phyloP scores from a whole-genome alignment of 345 rosid species.

The Abelmoschus esculentus region DNA sequence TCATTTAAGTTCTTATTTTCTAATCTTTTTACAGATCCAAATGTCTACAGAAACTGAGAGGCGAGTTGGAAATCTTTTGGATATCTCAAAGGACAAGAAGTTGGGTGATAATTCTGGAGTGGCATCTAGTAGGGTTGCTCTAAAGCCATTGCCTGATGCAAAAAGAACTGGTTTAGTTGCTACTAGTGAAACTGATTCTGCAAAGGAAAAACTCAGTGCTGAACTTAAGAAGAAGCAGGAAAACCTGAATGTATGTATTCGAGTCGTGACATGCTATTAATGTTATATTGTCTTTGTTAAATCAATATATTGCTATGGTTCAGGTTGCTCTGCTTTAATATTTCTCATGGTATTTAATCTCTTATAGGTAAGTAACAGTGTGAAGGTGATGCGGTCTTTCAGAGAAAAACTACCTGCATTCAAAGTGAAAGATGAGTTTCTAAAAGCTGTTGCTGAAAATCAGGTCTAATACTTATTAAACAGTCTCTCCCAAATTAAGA shows the following conservation, averaged over 20 bases:
- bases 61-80: slow-evolving; percentile 74
- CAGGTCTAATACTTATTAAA: slow-evolving; percentile 43
- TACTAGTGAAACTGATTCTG: slow-evolving; percentile 22
- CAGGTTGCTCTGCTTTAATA: slow-evolving; percentile 3
- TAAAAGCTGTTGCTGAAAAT: slow-evolving; percentile 66
- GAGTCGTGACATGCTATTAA: neutral
- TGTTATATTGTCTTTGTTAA: neutral
- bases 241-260: slow-evolving; percentile 42
- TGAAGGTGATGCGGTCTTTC: slow-evolving; percentile 61
- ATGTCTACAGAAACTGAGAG: slow-evolving; percentile 85
- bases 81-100: slow-evolving; percentile 34
- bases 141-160: slow-evolving; percentile 22
- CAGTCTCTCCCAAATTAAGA: neutral
- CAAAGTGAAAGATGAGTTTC: slow-evolving; percentile 62
- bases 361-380: slow-evolving; percentile 45
- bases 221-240: slow-evolving; percentile 79
- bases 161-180: slow-evolving; percentile 34
- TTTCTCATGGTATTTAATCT: slow-evolving; percentile 5
- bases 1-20: neutral
- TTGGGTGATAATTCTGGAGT: slow-evolving; percentile 32
- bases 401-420: slow-evolving; percentile 87
- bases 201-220: slow-evolving; percentile 50
- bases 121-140: slow-evolving; percentile 27
- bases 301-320: neutral
- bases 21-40: slow-evolving; percentile 48